phyloP scores from a whole-genome alignment of 139 green algal genomes.

The Chlamydomonas sp. region DNA sequence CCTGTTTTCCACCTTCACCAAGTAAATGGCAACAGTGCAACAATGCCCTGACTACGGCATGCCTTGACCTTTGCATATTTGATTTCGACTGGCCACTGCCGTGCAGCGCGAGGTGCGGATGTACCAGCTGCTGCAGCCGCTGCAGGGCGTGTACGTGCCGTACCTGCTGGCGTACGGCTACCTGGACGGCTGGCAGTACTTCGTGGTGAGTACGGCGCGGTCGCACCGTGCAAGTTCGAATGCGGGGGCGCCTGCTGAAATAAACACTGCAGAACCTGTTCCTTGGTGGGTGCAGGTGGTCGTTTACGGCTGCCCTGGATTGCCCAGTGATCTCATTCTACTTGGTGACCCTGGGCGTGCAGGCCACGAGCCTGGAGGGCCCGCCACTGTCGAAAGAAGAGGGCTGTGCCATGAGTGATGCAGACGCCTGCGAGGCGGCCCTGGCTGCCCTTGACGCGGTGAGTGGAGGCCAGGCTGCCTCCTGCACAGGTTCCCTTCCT shows the following conservation, averaged over 20 bases:
- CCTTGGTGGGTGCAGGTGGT: background rate
- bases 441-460: background rate
- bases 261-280: too few species aligned
- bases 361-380: slow-evolving; percentile 13
- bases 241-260: too few species aligned
- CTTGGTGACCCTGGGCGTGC: background rate
- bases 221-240: too few species aligned
- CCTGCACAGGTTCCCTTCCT: background rate
- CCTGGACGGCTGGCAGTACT: background rate
- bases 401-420: background rate
- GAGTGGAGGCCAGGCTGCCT: background rate
- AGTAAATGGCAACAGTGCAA: too few species aligned
- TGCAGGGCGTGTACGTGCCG: background rate
- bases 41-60: too few species aligned
- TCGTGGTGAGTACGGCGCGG: background rate
- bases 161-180: background rate
- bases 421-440: background rate
- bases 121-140: background rate
- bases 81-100: too few species aligned
- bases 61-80: too few species aligned
- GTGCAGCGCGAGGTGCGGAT: background rate
- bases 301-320: background rate
- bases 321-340: background rate
- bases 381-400: background rate
- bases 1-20: too few species aligned